Evolutionary conservation across 139 green algal genomes (phyloP).

Genomic region (Penium margaritaceum): DNA sequence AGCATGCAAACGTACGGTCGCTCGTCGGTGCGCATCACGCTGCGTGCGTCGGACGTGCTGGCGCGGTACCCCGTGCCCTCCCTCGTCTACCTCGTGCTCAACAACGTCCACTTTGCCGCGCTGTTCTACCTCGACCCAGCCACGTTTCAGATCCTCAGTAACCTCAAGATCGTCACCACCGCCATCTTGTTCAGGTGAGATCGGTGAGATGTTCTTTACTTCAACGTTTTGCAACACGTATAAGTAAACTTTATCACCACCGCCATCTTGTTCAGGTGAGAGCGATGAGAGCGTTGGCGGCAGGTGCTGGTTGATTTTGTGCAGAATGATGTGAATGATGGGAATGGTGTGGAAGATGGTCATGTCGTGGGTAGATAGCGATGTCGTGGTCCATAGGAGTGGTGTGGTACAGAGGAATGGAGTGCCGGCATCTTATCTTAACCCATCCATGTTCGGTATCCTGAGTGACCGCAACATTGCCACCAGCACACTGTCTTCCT

Average conservation of each 20-base stretch:
- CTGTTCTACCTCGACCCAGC: slow-evolving; percentile 56
- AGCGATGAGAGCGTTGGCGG: too few species aligned
- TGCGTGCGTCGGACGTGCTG: too few species aligned
- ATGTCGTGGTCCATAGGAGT: too few species aligned
- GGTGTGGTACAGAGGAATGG: too few species aligned
- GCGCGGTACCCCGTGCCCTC: slow-evolving; percentile 59
- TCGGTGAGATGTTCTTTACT: not conserved
- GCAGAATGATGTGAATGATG: too few species aligned
- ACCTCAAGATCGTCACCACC: slow-evolving; percentile 67
- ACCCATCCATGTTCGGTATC: too few species aligned
- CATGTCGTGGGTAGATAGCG: not conserved
- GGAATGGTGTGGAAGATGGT: not conserved
- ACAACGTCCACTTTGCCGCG: slow-evolving; percentile 62
- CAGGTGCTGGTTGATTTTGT: not conserved
- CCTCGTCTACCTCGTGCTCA: slow-evolving; percentile 62
- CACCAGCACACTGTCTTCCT: too few species aligned
- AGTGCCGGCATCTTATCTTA: too few species aligned
- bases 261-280: slow-evolving; percentile 53
- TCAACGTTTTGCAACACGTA: too few species aligned
- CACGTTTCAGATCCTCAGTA: slow-evolving; percentile 66
- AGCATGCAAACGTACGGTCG: too few species aligned
- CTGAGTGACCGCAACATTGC: too few species aligned
- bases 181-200: slow-evolving; percentile 54
- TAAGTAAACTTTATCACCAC: slow-evolving; percentile 68
- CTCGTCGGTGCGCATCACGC: too few species aligned